These are phyloP conservation scores for Zelopaecilomyces penicillatus DNA, from an alignment of 2,329 filamentous ascomycete species.

Conservation along the genomic window DNA sequence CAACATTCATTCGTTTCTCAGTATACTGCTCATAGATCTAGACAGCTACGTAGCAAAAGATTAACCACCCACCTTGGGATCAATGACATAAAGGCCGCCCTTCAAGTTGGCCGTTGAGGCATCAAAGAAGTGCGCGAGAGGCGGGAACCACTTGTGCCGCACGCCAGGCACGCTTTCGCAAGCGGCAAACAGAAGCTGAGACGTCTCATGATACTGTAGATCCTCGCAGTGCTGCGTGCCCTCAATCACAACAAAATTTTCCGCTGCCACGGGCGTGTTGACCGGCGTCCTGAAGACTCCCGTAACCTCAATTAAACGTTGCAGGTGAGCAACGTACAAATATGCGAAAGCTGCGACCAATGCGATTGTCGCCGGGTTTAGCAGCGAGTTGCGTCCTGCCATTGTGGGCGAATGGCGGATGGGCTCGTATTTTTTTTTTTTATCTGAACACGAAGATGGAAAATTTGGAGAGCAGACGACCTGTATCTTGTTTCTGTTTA, in stretches of 20 bases:
- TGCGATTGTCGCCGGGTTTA: not conserved
- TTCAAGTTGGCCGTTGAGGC: slow-evolving; percentile 27
- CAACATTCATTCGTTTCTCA: no score
- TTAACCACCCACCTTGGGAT: slow-evolving; percentile 37
- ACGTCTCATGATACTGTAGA: slow-evolving; percentile 43
- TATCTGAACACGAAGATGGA: no score
- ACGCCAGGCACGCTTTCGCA: slow-evolving; percentile 38
- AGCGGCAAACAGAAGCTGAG: slow-evolving; percentile 45
- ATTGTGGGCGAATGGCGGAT: slow-evolving; percentile 1
- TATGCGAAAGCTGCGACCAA: slow-evolving; percentile 9
- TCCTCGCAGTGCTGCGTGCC: slow-evolving; percentile 53
- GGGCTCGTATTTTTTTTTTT: no score
- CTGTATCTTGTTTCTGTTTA: no score
- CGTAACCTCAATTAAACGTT: slow-evolving; percentile 10
- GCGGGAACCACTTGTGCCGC: slow-evolving; percentile 46
- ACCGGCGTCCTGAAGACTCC: slow-evolving; percentile 19
- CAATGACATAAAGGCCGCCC: slow-evolving; percentile 43
- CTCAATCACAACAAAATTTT: slow-evolving; percentile 33
- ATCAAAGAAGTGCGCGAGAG: slow-evolving; percentile 32
- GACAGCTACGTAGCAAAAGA: not conserved
- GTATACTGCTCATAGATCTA: no score
- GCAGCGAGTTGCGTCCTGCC: slow-evolving; percentile 1
- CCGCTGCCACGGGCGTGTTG: slow-evolving; percentile 13
- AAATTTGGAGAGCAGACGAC: no score
- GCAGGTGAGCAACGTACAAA: slow-evolving; percentile 4